Evolutionary conservation across 2,329 filamentous ascomycete genomes (phyloP), one percentile per base, ranked within the genome.

Genomic region (Epichloe baconii): DNA sequence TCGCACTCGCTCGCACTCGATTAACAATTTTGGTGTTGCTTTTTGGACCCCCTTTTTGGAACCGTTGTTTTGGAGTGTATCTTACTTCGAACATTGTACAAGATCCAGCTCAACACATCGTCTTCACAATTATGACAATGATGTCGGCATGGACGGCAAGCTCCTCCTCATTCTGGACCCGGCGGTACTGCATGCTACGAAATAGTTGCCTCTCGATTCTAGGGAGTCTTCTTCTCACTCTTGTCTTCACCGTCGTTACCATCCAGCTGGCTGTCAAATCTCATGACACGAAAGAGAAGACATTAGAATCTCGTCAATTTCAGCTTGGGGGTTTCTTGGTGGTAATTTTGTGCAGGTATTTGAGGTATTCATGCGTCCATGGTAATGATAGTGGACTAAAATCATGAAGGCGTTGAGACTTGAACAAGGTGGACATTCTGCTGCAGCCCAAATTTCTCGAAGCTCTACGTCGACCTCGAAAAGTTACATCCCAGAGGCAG

Each of bases 41-140:
- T 38, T 48, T 46, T 51, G 15, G 19, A 34, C 11, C 4, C 14
- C 17, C 36, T 52, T 57, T 57, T 58, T 55, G 49, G 46, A 48
- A 49, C 48, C 50, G 37, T 55, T 56, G 59, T 40, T 12, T 63
- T 62, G 60, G 56, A 52, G 56, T 52, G 50, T 55, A 62, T 59
- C 47, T 56, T 61, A 56, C 46, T 40, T 41, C 6, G 31, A 43
- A 41, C 38, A 38, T 48, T 44, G 14, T 48, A 48, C 45, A 31
- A 37, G 5, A n/a, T 34, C 34, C 26, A 26, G 5, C 34, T 41
- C 37, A 37, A 31, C n/a, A 48, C 47, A 48, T 49, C 40, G 26
- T 40, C 43, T 35, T 23, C 37, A 44, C 44, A 19, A 43, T 17
- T 38, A 45, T 48, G 47, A n/a, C 47, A 8, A 42, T 42, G 26